Conservation (phyloP, 2,329 filamentous ascomycete genomes). For the Verticillium klebahnii region DNA sequence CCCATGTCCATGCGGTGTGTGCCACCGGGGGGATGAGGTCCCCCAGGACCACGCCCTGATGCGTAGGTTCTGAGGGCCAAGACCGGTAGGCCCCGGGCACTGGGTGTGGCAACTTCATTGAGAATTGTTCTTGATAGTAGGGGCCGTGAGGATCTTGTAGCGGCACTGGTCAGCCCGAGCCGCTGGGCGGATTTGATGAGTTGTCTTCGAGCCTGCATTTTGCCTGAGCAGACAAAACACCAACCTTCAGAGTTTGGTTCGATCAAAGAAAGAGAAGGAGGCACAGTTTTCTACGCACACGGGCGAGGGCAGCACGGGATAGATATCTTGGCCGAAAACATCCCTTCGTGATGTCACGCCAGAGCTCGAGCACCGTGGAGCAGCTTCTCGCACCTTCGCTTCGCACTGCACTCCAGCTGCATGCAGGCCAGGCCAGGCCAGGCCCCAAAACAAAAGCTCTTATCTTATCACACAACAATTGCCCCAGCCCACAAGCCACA, state of each 20-base stretch:
- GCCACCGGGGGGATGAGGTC: slow-evolving; percentile 80
- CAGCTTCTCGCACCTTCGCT: slow-evolving; percentile 37
- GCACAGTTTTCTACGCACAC: not conserved
- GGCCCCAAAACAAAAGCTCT: not conserved
- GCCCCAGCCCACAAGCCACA: slow-evolving; percentile 21
- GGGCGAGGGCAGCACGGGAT: not conserved
- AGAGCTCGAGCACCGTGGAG: slow-evolving; percentile 14
- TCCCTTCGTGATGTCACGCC: slow-evolving; percentile 5
- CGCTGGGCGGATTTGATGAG: slow-evolving; percentile 32
- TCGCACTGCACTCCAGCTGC: not conserved
- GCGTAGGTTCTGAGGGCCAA: slow-evolving; percentile 50
- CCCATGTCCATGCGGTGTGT: slow-evolving; percentile 92
- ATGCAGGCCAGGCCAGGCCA: not conserved
- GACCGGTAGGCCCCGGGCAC: slow-evolving; percentile 30
- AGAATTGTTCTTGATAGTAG: slow-evolving; percentile 7
- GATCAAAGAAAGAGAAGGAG: not conserved
- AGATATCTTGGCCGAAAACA: not conserved
- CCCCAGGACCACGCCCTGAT: slow-evolving; percentile 61
- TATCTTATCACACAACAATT: slow-evolving; percentile 18
- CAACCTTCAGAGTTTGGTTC: not conserved
- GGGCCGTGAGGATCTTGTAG: slow-evolving; percentile 20
- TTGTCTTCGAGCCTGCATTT: slow-evolving; percentile 38
- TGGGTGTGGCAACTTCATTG: slow-evolving; percentile 2
- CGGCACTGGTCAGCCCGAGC: slow-evolving; percentile 25
- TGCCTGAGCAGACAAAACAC: slow-evolving; percentile 8